These are phyloP conservation scores for Venustampulla echinocandica DNA, from an alignment of 495 filamentous ascomycete species.

Conservation along the genomic window DNA sequence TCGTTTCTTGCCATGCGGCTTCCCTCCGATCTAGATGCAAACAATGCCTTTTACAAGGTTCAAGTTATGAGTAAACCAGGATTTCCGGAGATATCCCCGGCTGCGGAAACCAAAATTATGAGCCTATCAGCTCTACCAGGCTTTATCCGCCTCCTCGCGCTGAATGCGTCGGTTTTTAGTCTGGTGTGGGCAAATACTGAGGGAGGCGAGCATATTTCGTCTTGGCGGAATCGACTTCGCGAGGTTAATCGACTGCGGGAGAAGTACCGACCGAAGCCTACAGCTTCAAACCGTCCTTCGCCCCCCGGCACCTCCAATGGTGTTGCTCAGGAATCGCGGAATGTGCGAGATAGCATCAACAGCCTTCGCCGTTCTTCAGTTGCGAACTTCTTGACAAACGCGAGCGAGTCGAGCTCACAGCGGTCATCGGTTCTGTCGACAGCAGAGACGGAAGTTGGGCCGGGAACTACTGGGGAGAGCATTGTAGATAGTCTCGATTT, in stretches of 20 bases:
- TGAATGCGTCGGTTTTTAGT: conserved; percentile 90
- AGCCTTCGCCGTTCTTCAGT: conserved; percentile 44
- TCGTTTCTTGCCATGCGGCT: conserved; percentile 47
- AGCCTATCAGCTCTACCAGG: conserved; percentile 66
- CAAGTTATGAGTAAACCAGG: conserved; percentile 74
- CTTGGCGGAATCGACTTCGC: conserved; percentile 78
- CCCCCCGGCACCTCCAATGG: conserved; percentile 32
- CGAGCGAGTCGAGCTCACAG: conserved; percentile 40
- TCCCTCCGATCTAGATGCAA: conserved; percentile 25
- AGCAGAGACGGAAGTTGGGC: conserved; percentile 38
- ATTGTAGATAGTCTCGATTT: conserved; percentile 51
- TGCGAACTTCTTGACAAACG: conserved; percentile 43
- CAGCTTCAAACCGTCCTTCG: conserved; percentile 19
- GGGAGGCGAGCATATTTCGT: conserved; percentile 76
- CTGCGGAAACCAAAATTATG: conserved; percentile 77
- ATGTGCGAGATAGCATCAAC: conserved; percentile 42
- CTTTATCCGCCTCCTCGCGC: conserved; percentile 84
- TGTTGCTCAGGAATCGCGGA: conserved; percentile 19
- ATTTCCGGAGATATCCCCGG: conserved; percentile 85
- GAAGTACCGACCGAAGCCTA: conserved; percentile 31
- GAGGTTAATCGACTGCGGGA: conserved; percentile 80
- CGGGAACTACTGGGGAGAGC: conserved; percentile 32
- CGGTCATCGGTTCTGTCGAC: conserved; percentile 42
- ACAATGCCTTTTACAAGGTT: conserved; percentile 66
- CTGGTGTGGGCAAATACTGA: conserved; percentile 75